These are phyloP conservation scores for Thelonectria discophora DNA, from an alignment of 2,329 filamentous ascomycete species.

Conservation along the genomic window DNA sequence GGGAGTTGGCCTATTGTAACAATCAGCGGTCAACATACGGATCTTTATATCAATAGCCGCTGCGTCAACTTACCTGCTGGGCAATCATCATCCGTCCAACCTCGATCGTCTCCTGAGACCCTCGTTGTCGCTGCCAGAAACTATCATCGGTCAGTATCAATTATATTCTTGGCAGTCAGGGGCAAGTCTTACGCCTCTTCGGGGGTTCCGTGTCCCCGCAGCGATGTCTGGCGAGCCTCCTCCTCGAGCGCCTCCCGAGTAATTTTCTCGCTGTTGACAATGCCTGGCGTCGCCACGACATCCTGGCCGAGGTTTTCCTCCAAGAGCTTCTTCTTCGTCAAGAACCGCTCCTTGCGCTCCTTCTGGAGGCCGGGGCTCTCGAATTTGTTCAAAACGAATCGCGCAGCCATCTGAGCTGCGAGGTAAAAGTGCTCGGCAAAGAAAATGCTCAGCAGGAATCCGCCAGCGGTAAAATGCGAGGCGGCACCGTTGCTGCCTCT, in stretches of 20 bases:
- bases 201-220: slow-evolving; percentile 57
- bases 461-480: slow-evolving; percentile 79
- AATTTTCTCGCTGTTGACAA: slow-evolving; percentile 67
- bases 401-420: slow-evolving; percentile 76
- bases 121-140: slow-evolving; percentile 70
- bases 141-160: slow-evolving; percentile 47
- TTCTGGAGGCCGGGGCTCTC: slow-evolving; percentile 88
- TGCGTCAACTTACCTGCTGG: slow-evolving; percentile 47
- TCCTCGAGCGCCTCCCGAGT: slow-evolving; percentile 72
- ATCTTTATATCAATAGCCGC: background rate
- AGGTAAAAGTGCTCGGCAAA: slow-evolving; percentile 91
- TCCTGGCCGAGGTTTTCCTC: slow-evolving; percentile 74
- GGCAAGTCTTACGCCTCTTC: slow-evolving; percentile 57
- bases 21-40: slow-evolving; percentile 23
- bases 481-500: slow-evolving; percentile 72
- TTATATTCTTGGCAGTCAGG: background rate
- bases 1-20: slow-evolving; percentile 25
- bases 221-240: slow-evolving; percentile 62
- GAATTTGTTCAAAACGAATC: slow-evolving; percentile 77
- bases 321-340: slow-evolving; percentile 81
- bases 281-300: slow-evolving; percentile 59
- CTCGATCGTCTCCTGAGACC: slow-evolving; percentile 65
- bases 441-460: slow-evolving; percentile 81
- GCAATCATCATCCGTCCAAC: slow-evolving; percentile 64
- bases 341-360: slow-evolving; percentile 82